These are phyloP conservation scores for Pulchroboletus neoregius DNA, from an alignment of 1,284 basidiomycete species.

Conservation along the genomic window DNA sequence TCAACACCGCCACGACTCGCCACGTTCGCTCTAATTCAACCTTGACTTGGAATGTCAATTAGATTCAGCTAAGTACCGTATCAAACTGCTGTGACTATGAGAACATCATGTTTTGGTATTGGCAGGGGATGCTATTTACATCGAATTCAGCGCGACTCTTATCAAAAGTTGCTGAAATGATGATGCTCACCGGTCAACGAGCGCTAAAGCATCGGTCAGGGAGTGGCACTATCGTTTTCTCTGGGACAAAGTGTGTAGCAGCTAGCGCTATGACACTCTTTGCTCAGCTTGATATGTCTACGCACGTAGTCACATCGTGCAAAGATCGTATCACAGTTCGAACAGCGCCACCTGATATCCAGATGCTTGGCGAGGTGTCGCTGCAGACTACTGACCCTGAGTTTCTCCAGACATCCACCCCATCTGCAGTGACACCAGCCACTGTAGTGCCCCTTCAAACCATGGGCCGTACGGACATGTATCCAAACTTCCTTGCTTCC, in stretches of 20 bases:
- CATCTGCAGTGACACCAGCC: slow-evolving; percentile 6
- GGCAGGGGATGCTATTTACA: background rate
- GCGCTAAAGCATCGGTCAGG: background rate
- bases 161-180: background rate
- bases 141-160: background rate
- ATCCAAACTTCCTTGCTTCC: slow-evolving; percentile 13
- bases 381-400: slow-evolving; percentile 16
- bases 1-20: no score
- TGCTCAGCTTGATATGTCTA: slow-evolving; percentile 12
- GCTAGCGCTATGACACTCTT: slow-evolving; percentile 7
- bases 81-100: no score
- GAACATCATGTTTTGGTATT: no score
- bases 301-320: slow-evolving; percentile 13
- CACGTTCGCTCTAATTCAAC: no score
- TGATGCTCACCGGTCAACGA: background rate
- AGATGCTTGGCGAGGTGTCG: slow-evolving; percentile 15
- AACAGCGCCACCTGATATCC: slow-evolving; percentile 17
- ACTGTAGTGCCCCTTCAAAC: slow-evolving; percentile 11
- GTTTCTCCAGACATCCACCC: slow-evolving; percentile 12
- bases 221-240: background rate
- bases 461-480: slow-evolving; percentile 14
- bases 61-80: background rate
- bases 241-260: background rate
- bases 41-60: background rate
- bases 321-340: slow-evolving; percentile 9